Base-by-base conservation (phyloP, 345 rosid species). In the Salix suchowensis region DNA sequence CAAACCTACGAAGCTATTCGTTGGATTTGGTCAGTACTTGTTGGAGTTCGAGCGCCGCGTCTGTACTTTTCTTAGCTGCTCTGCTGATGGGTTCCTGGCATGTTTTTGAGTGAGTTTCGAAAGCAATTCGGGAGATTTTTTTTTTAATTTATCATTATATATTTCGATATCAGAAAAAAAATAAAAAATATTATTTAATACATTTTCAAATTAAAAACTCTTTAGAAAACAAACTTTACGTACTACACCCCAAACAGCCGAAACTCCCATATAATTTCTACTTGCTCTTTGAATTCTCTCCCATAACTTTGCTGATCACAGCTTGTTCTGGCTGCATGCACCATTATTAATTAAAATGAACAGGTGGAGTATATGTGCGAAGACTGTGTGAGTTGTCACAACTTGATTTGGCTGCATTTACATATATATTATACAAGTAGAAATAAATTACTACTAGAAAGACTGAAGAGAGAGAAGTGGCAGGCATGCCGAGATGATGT, bases 21-120 rank as follows among this genome's bases (percentile, higher is more conserved):
- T 61, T 73, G 73, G 54, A 78, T 78, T 68, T 78, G 81, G 32
- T 78, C 68, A 10, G 73, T 58, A 5, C 37, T 36, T 5, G 72
- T 72, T 40, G 81, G 81, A 1, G 77, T 78, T 72, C 73, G 48
- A 23, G 61, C 67, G 40, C 81, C 81, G 15, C 72, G 40, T 46
- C 71, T 78, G 13, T 78, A 78, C 73, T 72, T 58, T 61, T 39
- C 76, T 46, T 78, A 73, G 67, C 62, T 78, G 81, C 68, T 58
- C 81, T 50, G 72, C 68, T 15, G 81, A 73, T 26, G 81, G 81
- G 60, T 60, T 78, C 77, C 81, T 36, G 4, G 37, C 37, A 5
- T 36, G 37, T 36, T 36, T 34, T 36, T 36, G 37, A 36, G 37
- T 5, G 37, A 36, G 37, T 36, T 36, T 36, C 37, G 37, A 36